Evolutionary conservation across 345 rosid species (phyloP).

Genomic region (Citrus inodora): DNA sequence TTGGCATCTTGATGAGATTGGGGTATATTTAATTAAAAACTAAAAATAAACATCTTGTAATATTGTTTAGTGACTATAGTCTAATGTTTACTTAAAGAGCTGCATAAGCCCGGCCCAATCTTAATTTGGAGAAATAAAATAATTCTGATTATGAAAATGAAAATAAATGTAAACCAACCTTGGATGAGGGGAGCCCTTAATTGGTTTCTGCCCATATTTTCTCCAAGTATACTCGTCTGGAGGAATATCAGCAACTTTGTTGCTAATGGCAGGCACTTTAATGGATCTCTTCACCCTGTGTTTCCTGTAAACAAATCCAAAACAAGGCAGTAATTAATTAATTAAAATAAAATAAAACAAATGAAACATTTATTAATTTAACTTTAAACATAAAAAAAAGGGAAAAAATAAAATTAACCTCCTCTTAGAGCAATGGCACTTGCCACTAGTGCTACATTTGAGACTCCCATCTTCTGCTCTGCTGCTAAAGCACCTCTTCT

Average conservation of each 20-base stretch:
- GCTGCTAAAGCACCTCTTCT: conserved; percentile 55
- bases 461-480: conserved; percentile 54
- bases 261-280: conserved; percentile 84
- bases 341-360: not conserved
- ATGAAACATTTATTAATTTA: not conserved
- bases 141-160: not conserved
- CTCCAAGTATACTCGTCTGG: conserved; percentile 88
- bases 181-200: conserved; percentile 82
- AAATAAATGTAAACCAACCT: conserved; percentile 35
- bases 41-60: too few species aligned
- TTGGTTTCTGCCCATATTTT: conserved; percentile 84
- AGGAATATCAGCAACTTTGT: conserved; percentile 82
- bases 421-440: conserved; percentile 79
- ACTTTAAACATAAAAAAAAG: too few species aligned
- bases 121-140: not conserved
- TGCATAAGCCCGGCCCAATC: not conserved
- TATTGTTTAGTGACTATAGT: too few species aligned
- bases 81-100: not conserved
- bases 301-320: conserved; percentile 39
- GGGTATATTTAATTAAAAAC: too few species aligned
- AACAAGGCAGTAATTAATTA: not conserved
- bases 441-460: conserved; percentile 55
- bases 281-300: conserved; percentile 61
- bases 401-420: conserved; percentile 30
- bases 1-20: too few species aligned